phyloP scores from a whole-genome alignment of 805 yeast species.

The Candida sanyiensis region DNA sequence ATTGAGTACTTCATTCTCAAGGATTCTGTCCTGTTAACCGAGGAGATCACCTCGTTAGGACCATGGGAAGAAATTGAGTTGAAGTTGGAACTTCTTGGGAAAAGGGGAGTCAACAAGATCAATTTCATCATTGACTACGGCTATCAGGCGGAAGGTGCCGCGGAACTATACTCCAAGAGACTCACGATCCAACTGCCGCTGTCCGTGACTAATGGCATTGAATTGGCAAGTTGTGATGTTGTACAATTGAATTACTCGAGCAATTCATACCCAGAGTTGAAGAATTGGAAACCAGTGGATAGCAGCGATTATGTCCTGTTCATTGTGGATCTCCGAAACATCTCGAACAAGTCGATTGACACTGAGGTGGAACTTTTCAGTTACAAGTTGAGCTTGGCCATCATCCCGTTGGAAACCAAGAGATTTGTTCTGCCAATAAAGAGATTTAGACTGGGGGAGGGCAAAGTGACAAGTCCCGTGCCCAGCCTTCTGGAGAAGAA shows the following conservation, averaged over 20 bases:
- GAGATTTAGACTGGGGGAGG: conserved; percentile 38
- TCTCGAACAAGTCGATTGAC: conserved; percentile 59
- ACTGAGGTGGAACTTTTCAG: conserved; percentile 32
- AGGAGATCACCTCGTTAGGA: conserved; percentile 21
- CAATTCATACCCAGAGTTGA: conserved; percentile 1
- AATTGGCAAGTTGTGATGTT: conserved; percentile 69
- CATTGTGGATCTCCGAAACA: conserved; percentile 72
- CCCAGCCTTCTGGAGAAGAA: conserved; percentile 72
- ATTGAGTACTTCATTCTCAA: conserved; percentile 62
- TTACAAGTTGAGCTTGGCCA: conserved; percentile 19
- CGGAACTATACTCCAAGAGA: conserved; percentile 42
- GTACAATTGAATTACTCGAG: conserved; percentile 40
- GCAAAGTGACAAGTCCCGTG: conserved; percentile 45
- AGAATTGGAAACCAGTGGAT: conserved; percentile 4
- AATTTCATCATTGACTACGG: conserved; percentile 63
- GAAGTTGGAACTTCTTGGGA: conserved; percentile 59
- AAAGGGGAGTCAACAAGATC: conserved; percentile 66
- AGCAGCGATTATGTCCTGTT: conserved; percentile 52
- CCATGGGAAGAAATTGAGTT: conserved; percentile 39
- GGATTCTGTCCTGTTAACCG: conserved; percentile 46
- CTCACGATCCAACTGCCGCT: conserved; percentile 64
- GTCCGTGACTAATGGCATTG: conserved; percentile 68
- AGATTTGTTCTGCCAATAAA: conserved; percentile 69
- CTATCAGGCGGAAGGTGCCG: conserved; percentile 28
- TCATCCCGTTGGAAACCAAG: conserved; percentile 41